Base-by-base conservation (phyloP, 192 early-diverging fungal genomes). In the Linnemannia elongata region DNA sequence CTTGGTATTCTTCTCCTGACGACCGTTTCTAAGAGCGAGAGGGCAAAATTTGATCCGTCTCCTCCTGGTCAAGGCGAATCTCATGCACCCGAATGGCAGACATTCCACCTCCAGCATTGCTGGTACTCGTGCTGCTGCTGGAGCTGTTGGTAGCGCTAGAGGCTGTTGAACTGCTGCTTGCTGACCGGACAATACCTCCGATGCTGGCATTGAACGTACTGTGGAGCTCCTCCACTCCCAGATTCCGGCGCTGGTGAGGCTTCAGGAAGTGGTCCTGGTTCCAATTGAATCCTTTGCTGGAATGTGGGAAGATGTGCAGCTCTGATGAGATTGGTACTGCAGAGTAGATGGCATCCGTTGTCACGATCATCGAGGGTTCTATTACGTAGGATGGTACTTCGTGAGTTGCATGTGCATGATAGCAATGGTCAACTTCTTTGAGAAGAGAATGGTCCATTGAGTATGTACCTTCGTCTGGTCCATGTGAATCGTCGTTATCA, bases 201-300 rank as follows among this genome's bases (percentile, higher is more conserved):
- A n/a, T 3, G n/a, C 52, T 66, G 38, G 39, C 15, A 49, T 44
- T 71, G 30, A 44, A 39, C 20, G 82, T 8, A 20, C 45, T 39
- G n/a, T 87, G 77, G 63, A 87, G 66, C 2, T 80, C 85, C 39
- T 87, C 85, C 13, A 87, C 79, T 30, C 85, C 85, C 39, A 87
- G 42, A 30, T 24, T 74, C 35, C 76, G 75, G 13, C 85, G 79
- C 49, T 87, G 79, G 63, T 87, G 75, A n/a, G 85, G 80, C 76
- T 78, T 87, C 60, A 87, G 39, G 71, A 87, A 87, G 22, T 78
- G 39, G 63, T 87, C 85, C 44, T 77, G 72, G 72, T 87, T 87
- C 85, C 85, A 87, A 4, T 76, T 75, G 68, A 87, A 87, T 8
- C 85, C 85, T 69, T 78, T 76, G 68, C 85, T 87, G 38, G 75